These are phyloP conservation scores for Nepenthes mirabilis DNA, from an alignment of 148 eudicot species.

Conservation along the genomic window DNA sequence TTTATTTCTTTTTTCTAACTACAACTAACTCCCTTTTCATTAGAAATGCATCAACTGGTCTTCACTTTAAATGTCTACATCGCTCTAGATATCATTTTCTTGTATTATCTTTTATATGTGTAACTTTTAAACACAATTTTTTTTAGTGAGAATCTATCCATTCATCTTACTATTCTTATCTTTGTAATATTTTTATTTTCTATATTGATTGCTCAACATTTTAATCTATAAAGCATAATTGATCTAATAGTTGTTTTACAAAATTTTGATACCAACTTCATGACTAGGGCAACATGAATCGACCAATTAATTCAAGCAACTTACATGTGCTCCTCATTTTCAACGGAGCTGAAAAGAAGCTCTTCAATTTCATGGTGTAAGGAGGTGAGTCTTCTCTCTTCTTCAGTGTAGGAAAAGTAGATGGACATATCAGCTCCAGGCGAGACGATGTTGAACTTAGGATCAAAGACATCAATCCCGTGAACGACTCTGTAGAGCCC, in stretches of 20 bases:
- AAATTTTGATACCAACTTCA: background rate
- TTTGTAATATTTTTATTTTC: too few species aligned
- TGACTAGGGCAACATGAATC: background rate
- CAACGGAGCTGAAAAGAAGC: slow-evolving; percentile 15
- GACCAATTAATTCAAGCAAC: background rate
- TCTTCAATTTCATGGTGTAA: slow-evolving; percentile 19
- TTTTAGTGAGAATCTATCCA: too few species aligned
- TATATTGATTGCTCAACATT: too few species aligned
- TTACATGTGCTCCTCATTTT: slow-evolving; percentile 20
- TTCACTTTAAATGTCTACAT: too few species aligned
- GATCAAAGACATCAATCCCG: slow-evolving; percentile 24
- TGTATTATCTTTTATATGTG: too few species aligned
- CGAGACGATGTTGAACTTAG: slow-evolving; percentile 25
- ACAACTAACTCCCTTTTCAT: too few species aligned
- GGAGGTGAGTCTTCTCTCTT: slow-evolving; percentile 12
- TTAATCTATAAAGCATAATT: too few species aligned
- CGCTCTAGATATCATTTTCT: too few species aligned
- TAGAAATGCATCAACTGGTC: too few species aligned
- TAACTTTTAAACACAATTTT: too few species aligned
- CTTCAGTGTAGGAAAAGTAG: slow-evolving; percentile 22
- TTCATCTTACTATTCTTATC: too few species aligned
- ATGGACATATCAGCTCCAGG: slow-evolving; percentile 23
- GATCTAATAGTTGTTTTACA: background rate
- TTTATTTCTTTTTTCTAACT: too few species aligned
- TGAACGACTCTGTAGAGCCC: slow-evolving; percentile 23